Conservation (phyloP, 2,329 filamentous ascomycete species). For the Pseudopithomyces maydicus region DNA sequence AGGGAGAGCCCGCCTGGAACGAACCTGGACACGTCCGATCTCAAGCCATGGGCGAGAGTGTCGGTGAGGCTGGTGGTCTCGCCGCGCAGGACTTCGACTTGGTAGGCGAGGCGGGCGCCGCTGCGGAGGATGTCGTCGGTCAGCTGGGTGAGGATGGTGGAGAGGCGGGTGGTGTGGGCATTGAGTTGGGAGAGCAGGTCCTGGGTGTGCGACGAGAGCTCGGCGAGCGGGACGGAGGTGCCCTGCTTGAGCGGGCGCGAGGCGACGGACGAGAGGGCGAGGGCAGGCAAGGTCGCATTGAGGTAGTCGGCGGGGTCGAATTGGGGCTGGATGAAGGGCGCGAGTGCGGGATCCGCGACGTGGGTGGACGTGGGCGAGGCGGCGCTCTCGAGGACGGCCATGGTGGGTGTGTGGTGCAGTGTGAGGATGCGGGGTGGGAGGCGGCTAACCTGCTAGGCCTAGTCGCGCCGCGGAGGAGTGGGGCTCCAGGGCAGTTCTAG, state of each 20-base stretch:
- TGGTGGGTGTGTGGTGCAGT: constrained; percentile 12
- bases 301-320: constrained; percentile 89
- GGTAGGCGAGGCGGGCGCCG: constrained; percentile 86
- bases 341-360: constrained; percentile 72
- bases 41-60: constrained; percentile 72
- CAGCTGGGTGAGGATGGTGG: constrained; percentile 80
- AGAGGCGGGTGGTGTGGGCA: constrained; percentile 82
- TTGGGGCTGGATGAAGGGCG: constrained; percentile 73
- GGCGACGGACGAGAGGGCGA: constrained; percentile 58
- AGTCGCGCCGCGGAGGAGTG: neutral
- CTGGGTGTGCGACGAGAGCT: constrained; percentile 81
- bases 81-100: constrained; percentile 90
- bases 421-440: neutral
- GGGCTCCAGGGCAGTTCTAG: neutral
- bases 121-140: constrained; percentile 95
- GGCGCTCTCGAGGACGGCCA: constrained; percentile 31
- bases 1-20: constrained; percentile 56
- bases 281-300: constrained; percentile 75
- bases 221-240: constrained; percentile 66
- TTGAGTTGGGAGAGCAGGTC: constrained; percentile 85
- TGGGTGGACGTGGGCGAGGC: constrained; percentile 51
- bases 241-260: constrained; percentile 44
- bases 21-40: constrained; percentile 74
- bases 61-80: constrained; percentile 84
- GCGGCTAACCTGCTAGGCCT: neutral